Conservation (phyloP, 345 rosid species). For the Cochlearia excelsa region DNA sequence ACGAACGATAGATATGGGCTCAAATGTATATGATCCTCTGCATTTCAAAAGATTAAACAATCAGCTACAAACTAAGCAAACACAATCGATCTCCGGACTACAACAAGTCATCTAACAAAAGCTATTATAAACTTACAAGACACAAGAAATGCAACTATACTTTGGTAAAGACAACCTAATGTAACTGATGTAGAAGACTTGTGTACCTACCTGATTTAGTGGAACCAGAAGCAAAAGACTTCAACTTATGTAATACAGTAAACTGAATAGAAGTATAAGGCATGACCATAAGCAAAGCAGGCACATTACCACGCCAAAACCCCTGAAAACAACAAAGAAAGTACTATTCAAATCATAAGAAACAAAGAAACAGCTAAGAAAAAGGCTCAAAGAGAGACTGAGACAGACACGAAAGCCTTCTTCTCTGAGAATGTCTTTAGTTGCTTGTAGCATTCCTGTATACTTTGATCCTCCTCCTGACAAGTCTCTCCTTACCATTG, state of each 20-base stretch:
- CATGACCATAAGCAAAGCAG: conserved; percentile 96
- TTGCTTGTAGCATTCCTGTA: conserved; percentile 86
- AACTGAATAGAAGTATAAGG: conserved; percentile 95
- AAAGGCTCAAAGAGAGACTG: not conserved
- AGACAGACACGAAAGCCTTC: conserved; percentile 79
- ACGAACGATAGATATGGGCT: conserved; percentile 77
- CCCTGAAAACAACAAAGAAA: no score
- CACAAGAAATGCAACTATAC: no score
- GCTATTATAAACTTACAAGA: not conserved
- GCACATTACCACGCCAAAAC: conserved; percentile 99
- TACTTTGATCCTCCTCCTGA: conserved; percentile 66
- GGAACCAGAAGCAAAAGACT: conserved; percentile 79
- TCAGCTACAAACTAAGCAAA: not conserved
- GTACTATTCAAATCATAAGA: no score
- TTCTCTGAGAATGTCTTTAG: conserved; percentile 84
- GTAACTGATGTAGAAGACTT: no score
- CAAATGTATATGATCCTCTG: conserved; percentile 83
- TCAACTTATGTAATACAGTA: conserved; percentile 73
- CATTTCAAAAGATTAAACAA: no score
- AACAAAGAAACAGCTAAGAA: not conserved
- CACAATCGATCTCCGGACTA: not conserved
- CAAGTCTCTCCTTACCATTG: conserved; percentile 47
- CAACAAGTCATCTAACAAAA: not conserved
- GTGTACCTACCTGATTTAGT: conserved; percentile 89
- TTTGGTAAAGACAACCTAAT: conserved; percentile 1